phyloP scores from a whole-genome alignment of 2,329 filamentous ascomycete species.

The Fusarium mangiferae region DNA sequence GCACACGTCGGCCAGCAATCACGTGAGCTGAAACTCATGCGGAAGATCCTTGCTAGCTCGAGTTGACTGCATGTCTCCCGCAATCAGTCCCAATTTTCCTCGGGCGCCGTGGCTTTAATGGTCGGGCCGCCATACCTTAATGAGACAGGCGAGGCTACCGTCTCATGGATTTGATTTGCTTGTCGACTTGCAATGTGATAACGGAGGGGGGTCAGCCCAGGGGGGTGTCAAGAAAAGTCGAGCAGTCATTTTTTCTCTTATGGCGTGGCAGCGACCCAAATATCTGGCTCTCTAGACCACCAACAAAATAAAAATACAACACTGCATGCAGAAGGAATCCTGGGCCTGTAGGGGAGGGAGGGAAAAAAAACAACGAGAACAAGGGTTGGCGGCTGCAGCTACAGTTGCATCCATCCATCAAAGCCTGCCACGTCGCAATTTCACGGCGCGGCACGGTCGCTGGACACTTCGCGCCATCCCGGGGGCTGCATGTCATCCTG shows the following conservation, averaged over 20 bases:
- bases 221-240: neutral
- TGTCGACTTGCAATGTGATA: neutral
- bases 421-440: slow-evolving; percentile 47
- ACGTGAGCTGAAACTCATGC: slow-evolving; percentile 51
- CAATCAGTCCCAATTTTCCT: slow-evolving; percentile 44
- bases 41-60: slow-evolving; percentile 46
- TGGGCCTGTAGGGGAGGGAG: neutral
- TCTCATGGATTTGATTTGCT: slow-evolving; percentile 20
- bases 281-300: slow-evolving; percentile 2
- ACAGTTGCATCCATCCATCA: slow-evolving; percentile 30
- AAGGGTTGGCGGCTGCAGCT: slow-evolving; percentile 20
- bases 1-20: slow-evolving; percentile 48
- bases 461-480: slow-evolving; percentile 44
- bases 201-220: neutral
- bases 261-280: slow-evolving; percentile 11
- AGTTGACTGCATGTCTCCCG: slow-evolving; percentile 50
- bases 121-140: slow-evolving; percentile 39
- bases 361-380: slow-evolving; percentile 3
- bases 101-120: slow-evolving; percentile 33
- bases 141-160: slow-evolving; percentile 33
- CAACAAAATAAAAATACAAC: neutral
- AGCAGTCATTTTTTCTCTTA: neutral
- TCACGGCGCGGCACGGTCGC: slow-evolving; percentile 44
- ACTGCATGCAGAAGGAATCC: slow-evolving; percentile 6
- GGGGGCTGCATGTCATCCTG: slow-evolving; percentile 46